A percentile compares a stretch with the other conserved stretches of the same genome.
These are phyloP conservation scores for Cercospora nicotianae DNA, from an alignment of 2,329 filamentous ascomycete species.

Conservation along the genomic window DNA sequence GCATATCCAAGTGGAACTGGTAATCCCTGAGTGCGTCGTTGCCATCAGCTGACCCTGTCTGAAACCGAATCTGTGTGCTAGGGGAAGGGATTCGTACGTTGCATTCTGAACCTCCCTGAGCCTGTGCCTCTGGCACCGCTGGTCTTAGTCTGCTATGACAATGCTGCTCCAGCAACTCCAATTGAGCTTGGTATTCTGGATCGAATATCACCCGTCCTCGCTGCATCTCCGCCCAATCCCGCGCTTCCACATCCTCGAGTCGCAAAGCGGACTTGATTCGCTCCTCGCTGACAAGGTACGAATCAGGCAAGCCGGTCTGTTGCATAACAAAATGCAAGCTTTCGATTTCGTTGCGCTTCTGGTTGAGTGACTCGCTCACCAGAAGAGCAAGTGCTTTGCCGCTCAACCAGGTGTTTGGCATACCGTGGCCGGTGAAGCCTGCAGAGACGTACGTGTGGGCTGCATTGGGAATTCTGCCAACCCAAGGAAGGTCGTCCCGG, in stretches of 20 bases:
- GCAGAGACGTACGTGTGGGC: slow-evolving; percentile 35
- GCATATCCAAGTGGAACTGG: not conserved
- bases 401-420: slow-evolving; percentile 70
- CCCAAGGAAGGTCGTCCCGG: slow-evolving; percentile 67
- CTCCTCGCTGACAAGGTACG: slow-evolving; percentile 32
- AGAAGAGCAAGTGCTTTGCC: slow-evolving; percentile 64
- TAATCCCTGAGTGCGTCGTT: not conserved
- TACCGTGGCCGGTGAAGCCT: slow-evolving; percentile 64
- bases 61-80: not conserved
- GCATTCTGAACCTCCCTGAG: not conserved
- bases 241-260: slow-evolving; percentile 31
- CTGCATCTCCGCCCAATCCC: slow-evolving; percentile 32
- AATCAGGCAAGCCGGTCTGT: slow-evolving; percentile 31
- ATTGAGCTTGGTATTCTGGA: not conserved
- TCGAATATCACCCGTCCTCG: not conserved
- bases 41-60: not conserved
- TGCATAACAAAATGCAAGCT: slow-evolving; percentile 21
- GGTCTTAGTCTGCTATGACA: not conserved
- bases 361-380: slow-evolving; percentile 47
- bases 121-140: too few relatives aligned
- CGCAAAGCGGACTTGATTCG: slow-evolving; percentile 32
- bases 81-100: not conserved
- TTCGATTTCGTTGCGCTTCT: slow-evolving; percentile 5
- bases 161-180: not conserved
- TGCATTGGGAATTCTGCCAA: slow-evolving; percentile 63